Evolutionary conservation across 2,329 filamentous ascomycete genomes (phyloP).

Genomic region (Sporothrix dimorphospora): DNA sequence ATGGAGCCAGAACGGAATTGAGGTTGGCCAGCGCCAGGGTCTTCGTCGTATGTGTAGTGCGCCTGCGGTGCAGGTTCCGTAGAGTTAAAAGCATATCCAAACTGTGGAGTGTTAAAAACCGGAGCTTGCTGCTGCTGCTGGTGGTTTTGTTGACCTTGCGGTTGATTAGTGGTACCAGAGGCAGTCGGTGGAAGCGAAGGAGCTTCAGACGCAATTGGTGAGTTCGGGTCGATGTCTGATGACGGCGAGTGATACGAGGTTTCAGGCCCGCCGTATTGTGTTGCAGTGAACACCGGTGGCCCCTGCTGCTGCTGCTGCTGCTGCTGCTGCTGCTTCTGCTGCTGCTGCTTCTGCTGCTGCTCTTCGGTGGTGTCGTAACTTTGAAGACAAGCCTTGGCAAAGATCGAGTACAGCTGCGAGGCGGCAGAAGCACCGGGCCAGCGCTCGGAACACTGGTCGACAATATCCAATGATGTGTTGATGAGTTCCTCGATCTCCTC

Average conservation of each 20-base stretch:
- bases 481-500: slow-evolving; percentile 78
- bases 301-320: slow-evolving; percentile 33
- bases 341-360: slow-evolving; percentile 39
- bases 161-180: slow-evolving; percentile 34
- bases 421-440: slow-evolving; percentile 92
- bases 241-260: slow-evolving; percentile 50
- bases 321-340: slow-evolving; percentile 8
- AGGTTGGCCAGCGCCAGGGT: slow-evolving; percentile 42
- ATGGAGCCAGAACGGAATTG: slow-evolving; percentile 69
- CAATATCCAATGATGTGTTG: slow-evolving; percentile 73
- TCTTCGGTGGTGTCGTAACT: slow-evolving; percentile 72
- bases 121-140: slow-evolving; percentile 39
- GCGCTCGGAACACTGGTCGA: slow-evolving; percentile 77
- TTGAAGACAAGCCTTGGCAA: slow-evolving; percentile 83
- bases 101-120: slow-evolving; percentile 56
- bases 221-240: slow-evolving; percentile 53
- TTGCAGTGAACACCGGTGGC: slow-evolving; percentile 33
- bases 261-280: slow-evolving; percentile 33
- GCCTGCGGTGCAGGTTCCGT: slow-evolving; percentile 51
- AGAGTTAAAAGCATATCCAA: slow-evolving; percentile 61
- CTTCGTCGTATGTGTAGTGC: slow-evolving; percentile 37
- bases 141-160: slow-evolving; percentile 31
- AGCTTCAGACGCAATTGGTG: slow-evolving; percentile 49
- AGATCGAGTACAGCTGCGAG: slow-evolving; percentile 81
- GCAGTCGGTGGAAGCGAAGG: slow-evolving; percentile 37